These are phyloP conservation scores for Cladochytrium replicatum DNA, from an alignment of 192 early-diverging fungal species.

Conservation along the genomic window DNA sequence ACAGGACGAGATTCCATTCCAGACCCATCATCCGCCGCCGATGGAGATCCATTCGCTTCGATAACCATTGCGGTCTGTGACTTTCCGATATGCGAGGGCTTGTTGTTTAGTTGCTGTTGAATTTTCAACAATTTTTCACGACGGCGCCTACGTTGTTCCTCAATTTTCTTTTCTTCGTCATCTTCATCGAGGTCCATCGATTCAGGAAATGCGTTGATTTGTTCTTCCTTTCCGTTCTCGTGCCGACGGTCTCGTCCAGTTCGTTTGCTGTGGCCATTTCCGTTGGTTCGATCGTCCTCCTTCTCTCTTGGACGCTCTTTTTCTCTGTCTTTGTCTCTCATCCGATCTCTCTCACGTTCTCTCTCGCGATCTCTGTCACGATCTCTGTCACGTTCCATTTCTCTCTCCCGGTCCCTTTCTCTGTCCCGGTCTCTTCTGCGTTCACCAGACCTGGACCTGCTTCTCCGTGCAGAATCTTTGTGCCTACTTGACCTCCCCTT, in stretches of 20 bases:
- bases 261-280: neutral
- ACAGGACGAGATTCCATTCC: neutral
- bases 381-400: neutral
- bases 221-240: neutral
- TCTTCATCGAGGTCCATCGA: constrained; percentile 31
- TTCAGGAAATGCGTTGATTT: neutral
- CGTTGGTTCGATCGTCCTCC: constrained; percentile 3
- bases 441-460: constrained; percentile 3
- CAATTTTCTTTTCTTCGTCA: constrained; percentile 70
- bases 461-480: neutral
- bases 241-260: neutral
- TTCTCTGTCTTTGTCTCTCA: neutral
- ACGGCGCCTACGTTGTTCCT: constrained; percentile 71
- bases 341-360: neutral
- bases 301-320: neutral
- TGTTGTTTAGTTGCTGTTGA: constrained; percentile 13
- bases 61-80: constrained; percentile 15
- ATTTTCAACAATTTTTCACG: constrained; percentile 39
- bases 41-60: constrained; percentile 2
- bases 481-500: constrained; percentile 1
- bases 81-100: neutral
- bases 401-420: constrained; percentile 1
- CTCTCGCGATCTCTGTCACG: neutral
- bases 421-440: neutral
- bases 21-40: constrained; percentile 2